Conservation (phyloP, 106 monocot genomes). For the Agapanthus africanus region DNA sequence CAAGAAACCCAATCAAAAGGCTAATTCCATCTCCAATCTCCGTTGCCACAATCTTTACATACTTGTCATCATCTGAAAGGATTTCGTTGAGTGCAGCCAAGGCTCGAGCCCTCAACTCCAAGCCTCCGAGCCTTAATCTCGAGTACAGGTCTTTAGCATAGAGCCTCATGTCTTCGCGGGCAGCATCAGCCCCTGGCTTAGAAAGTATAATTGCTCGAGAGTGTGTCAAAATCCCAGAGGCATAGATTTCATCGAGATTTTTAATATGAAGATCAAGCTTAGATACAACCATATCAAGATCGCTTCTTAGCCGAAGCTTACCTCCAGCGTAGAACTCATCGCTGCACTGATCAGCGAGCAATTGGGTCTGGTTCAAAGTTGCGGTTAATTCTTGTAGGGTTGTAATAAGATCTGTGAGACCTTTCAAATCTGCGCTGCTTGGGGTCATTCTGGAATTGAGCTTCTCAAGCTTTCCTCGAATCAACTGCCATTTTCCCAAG, state of each 20-base stretch:
- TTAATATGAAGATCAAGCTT: conserved; percentile 35
- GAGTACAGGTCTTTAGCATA: conserved; percentile 47
- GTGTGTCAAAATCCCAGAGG: conserved; percentile 21
- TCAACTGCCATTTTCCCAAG: conserved; percentile 41
- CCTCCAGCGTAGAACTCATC: conserved; percentile 36
- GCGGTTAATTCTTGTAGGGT: too few species aligned
- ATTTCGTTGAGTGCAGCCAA: conserved; percentile 28
- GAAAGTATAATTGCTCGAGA: conserved; percentile 38
- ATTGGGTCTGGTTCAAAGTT: conserved; percentile 20
- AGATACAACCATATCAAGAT: conserved; percentile 38
- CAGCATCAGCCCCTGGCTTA: conserved; percentile 28
- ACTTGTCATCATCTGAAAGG: conserved; percentile 38
- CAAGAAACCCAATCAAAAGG: conserved; percentile 32
- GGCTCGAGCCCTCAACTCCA: conserved; percentile 31
- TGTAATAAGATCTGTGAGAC: conserved; percentile 20
- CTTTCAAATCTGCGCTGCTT: conserved; percentile 11
- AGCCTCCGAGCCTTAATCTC: conserved; percentile 32
- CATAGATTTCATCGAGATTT: conserved; percentile 22
- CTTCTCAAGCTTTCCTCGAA: conserved; percentile 41
- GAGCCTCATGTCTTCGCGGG: conserved; percentile 51
- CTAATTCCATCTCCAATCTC: conserved; percentile 21
- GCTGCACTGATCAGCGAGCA: conserved; percentile 28
- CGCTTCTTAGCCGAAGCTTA: conserved; percentile 50
- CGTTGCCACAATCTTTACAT: conserved; percentile 18
- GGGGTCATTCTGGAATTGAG: conserved; percentile 32